Percentiles rank a stretch among this genome's conserved stretches.
Conservation (phyloP, 208 protist species). For the Acanthamoeba triangularis region DNA sequence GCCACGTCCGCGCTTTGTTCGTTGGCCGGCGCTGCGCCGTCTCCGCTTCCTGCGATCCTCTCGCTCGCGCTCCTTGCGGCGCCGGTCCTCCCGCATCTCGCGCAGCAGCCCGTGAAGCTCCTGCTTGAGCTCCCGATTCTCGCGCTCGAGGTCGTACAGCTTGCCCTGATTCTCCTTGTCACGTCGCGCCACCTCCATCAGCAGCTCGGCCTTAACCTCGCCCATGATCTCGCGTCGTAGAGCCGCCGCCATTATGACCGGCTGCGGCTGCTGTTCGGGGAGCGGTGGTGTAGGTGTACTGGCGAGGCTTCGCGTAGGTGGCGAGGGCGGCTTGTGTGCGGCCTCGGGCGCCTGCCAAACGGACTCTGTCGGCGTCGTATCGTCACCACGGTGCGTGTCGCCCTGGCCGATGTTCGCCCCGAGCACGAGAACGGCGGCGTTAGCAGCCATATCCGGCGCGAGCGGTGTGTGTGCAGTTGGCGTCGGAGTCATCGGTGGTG, state of each 20-base stretch:
- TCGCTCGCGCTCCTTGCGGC: conserved; percentile 2
- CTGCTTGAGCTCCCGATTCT: neutral
- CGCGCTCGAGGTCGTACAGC: neutral
- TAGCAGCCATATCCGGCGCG: neutral
- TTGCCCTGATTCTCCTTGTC: neutral
- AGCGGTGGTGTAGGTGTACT: neutral
- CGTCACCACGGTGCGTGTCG: neutral
- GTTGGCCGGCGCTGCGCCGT: neutral
- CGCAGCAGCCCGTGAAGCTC: neutral
- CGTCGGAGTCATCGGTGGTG: neutral
- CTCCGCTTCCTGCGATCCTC: neutral
- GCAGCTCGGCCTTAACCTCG: conserved; percentile 4
- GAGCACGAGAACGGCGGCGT: neutral
- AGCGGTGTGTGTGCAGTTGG: neutral
- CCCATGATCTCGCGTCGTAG: neutral
- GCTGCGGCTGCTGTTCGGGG: neutral
- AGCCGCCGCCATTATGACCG: neutral
- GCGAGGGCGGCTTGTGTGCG: no score
- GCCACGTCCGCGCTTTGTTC: neutral
- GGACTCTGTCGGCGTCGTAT: neutral
- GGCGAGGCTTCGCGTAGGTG: no score
- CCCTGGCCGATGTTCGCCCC: no score
- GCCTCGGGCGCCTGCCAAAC: neutral
- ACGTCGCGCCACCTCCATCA: neutral
- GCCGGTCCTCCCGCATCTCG: neutral